Evolutionary conservation across 1,284 basidiomycete genomes (phyloP).

Genomic region (Volvariella surrecta): DNA sequence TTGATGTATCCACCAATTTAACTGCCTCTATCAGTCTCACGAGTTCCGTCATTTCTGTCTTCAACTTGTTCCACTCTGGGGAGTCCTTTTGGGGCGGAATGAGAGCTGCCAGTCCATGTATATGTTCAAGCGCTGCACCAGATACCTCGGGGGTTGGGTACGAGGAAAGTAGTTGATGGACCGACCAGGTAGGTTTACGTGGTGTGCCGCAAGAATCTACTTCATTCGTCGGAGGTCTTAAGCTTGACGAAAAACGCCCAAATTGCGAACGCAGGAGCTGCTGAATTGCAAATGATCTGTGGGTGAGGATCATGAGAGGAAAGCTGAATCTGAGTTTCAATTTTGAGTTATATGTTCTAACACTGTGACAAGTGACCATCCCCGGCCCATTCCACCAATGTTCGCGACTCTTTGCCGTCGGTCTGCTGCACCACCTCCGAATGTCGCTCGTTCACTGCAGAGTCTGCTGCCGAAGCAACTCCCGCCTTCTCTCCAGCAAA

Average conservation of each 20-base stretch:
- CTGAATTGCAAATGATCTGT: slow-evolving; percentile 10
- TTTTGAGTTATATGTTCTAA: slow-evolving; percentile 11
- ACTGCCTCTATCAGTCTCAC: slow-evolving; percentile 73
- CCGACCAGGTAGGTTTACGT: slow-evolving; percentile 62
- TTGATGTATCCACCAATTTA: slow-evolving; percentile 44
- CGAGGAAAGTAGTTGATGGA: slow-evolving; percentile 62
- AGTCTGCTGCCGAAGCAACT: slow-evolving; percentile 40
- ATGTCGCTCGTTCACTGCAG: slow-evolving; percentile 35
- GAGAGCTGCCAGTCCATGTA: slow-evolving; percentile 66
- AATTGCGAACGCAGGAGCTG: slow-evolving; percentile 6
- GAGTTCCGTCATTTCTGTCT: slow-evolving; percentile 56
- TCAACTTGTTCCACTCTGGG: slow-evolving; percentile 36
- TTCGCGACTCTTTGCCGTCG: slow-evolving; percentile 21
- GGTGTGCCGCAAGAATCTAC: slow-evolving; percentile 58
- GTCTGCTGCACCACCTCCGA: slow-evolving; percentile 13
- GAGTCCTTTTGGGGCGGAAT: slow-evolving; percentile 51
- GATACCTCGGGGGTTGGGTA: slow-evolving; percentile 61
- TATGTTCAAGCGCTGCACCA: slow-evolving; percentile 41
- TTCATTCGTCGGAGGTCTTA: slow-evolving; percentile 10
- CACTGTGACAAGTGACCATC: slow-evolving; percentile 1
- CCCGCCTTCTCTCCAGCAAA: slow-evolving; percentile 49
- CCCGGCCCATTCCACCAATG: slow-evolving; percentile 15
- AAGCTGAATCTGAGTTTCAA: slow-evolving; percentile 21
- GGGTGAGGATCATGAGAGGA: slow-evolving; percentile 15
- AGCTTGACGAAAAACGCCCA: slow-evolving; percentile 10